Percentiles rank a stretch among this genome's conserved stretches.
Conservation (phyloP, 1,284 basidiomycete species). For the Nidula niveotomentosa region DNA sequence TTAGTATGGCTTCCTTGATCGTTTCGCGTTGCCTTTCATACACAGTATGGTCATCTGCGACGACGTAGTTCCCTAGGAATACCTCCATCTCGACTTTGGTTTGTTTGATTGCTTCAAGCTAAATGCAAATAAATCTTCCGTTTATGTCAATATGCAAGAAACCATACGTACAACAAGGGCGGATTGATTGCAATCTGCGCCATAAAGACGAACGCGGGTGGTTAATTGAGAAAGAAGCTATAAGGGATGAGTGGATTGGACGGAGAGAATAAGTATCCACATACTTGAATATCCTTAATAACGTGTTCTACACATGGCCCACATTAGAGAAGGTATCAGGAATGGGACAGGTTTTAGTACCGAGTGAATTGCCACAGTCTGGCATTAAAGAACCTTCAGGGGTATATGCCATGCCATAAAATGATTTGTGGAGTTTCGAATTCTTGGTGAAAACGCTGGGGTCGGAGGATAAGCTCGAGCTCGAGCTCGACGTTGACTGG, state of each 20-base stretch:
- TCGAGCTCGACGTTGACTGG: neutral
- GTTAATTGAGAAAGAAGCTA: slow-evolving; percentile 49
- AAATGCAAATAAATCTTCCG: slow-evolving; percentile 3
- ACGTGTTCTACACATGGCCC: slow-evolving; percentile 29
- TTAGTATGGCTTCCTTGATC: slow-evolving; percentile 69
- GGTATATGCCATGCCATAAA: slow-evolving; percentile 70
- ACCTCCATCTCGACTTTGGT: slow-evolving; percentile 90
- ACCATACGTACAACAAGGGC: slow-evolving; percentile 37
- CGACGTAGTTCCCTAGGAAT: slow-evolving; percentile 81
- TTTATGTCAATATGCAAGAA: neutral
- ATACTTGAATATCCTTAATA: slow-evolving; percentile 46
- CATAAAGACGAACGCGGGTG: slow-evolving; percentile 44
- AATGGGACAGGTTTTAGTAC: slow-evolving; percentile 19
- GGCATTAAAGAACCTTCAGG: slow-evolving; percentile 53
- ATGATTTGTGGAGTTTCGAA: slow-evolving; percentile 53
- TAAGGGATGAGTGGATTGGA: neutral
- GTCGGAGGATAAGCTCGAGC: slow-evolving; percentile 30
- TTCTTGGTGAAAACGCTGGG: slow-evolving; percentile 68
- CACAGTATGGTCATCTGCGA: slow-evolving; percentile 61
- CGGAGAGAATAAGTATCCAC: slow-evolving; percentile 1
- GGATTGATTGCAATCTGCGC: slow-evolving; percentile 46
- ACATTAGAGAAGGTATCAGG: slow-evolving; percentile 2
- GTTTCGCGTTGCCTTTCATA: slow-evolving; percentile 74
- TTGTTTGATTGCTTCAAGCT: slow-evolving; percentile 66
- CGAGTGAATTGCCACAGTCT: slow-evolving; percentile 42